phyloP scores from a whole-genome alignment of 148 eudicot species.

The Rhododendron simsii region DNA sequence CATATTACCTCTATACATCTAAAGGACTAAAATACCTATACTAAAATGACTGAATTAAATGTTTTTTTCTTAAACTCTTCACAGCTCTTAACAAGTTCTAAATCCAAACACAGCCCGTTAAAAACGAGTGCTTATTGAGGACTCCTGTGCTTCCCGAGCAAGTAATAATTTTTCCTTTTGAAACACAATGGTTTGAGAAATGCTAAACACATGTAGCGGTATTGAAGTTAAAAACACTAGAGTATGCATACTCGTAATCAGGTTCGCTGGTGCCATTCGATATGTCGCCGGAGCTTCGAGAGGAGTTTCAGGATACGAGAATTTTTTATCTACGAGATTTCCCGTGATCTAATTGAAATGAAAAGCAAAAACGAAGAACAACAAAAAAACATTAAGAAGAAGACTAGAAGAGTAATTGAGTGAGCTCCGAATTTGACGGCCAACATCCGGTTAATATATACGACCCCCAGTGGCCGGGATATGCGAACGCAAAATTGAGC shows the following conservation, averaged over 20 bases:
- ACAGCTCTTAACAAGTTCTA: no score
- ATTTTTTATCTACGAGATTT: slow-evolving; percentile 2
- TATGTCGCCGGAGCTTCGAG: slow-evolving; percentile 24
- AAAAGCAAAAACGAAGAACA: neutral
- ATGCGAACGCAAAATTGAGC: slow-evolving; percentile 5
- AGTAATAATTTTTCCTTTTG: no score
- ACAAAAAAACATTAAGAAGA: neutral
- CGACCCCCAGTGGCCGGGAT: neutral
- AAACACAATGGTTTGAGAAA: no score
- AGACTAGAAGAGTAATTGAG: neutral
- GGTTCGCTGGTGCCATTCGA: slow-evolving; percentile 19
- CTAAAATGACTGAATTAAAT: no score
- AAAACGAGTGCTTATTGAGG: no score
- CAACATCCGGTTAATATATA: slow-evolving; percentile 8
- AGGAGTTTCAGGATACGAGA: slow-evolving; percentile 24
- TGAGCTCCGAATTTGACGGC: slow-evolving; percentile 7
- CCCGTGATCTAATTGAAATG: slow-evolving; percentile 1
- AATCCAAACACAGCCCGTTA: no score
- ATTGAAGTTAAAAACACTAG: no score
- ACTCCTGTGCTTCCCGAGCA: no score
- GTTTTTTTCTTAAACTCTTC: no score
- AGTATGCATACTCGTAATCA: slow-evolving; percentile 35
- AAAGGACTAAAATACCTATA: no score
- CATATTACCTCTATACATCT: no score
- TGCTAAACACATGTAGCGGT: no score